These are phyloP conservation scores for Amanita fuliginea DNA, from an alignment of 768 basidiomycete genomes.

Conservation along the genomic window DNA sequence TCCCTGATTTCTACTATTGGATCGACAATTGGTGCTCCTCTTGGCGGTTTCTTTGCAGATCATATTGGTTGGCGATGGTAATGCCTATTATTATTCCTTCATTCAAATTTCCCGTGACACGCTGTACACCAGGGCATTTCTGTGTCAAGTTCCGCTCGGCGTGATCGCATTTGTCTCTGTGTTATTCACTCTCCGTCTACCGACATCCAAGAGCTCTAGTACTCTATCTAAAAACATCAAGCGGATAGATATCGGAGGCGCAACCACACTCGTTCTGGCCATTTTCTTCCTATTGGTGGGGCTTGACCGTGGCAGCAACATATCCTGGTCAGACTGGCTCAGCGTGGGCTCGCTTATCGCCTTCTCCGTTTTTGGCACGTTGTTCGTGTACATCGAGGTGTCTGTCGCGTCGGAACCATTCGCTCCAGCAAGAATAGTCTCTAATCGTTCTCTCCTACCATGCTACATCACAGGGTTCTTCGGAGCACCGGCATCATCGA, in stretches of 20 bases:
- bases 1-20: slow-evolving; percentile 19
- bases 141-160: slow-evolving; percentile 48
- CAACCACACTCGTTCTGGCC: slow-evolving; percentile 40
- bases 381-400: slow-evolving; percentile 38
- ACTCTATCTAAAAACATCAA: slow-evolving; percentile 41
- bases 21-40: slow-evolving; percentile 47
- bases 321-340: slow-evolving; percentile 31
- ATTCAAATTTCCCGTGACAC: background rate
- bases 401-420: slow-evolving; percentile 46
- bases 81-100: background rate
- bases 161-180: slow-evolving; percentile 45
- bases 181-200: slow-evolving; percentile 40
- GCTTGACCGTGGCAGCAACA: slow-evolving; percentile 42
- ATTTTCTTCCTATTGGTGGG: slow-evolving; percentile 49
- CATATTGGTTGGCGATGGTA: slow-evolving; percentile 64
- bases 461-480: slow-evolving; percentile 52
- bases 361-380: slow-evolving; percentile 20
- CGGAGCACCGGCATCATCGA: slow-evolving; percentile 30
- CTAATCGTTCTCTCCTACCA: slow-evolving; percentile 36
- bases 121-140: slow-evolving; percentile 33
- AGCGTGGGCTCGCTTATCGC: slow-evolving; percentile 25
- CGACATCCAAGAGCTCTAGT: slow-evolving; percentile 21
- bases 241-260: slow-evolving; percentile 55
- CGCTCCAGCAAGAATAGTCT: slow-evolving; percentile 43
- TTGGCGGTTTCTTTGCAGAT: slow-evolving; percentile 54